Base-by-base conservation (phyloP, 495 filamentous ascomycete species). In the Penicillium pancosmium region DNA sequence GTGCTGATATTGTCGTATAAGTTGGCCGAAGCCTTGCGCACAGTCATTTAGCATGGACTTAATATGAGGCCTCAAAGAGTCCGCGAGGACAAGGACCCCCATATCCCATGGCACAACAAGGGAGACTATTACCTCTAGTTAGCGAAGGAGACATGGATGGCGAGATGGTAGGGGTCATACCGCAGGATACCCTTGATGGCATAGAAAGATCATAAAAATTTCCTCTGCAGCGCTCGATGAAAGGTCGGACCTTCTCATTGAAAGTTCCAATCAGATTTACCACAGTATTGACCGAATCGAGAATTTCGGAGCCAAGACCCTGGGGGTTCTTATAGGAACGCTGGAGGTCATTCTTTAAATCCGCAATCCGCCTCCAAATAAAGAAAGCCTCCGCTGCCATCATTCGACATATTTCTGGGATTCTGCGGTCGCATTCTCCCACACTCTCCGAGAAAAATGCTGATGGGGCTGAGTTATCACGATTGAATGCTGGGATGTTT, bases 31-130 rank as follows among this genome's bases (percentile, higher is more conserved):
- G 11, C 11, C 4, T 4, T 34, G 12, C 2, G 34, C 2, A 10
- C 13, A 6, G 5, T 27, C 16, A 13, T 4, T 18, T 18, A 50
- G 21, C 2, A 60, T 23, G 9, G 40, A 35, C 11, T 50, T n/a
- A 5, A 35, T 35, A 7, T 57, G 36, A n/a, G 56, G 35, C 15
- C 57, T n/a, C 21, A 65, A 21, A n/a, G 54, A 10, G 5, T 67
- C 61, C 2, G 44, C 55, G 7, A 69, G 36, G 2, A 60, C 47
- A 25, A 70, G 58, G 5, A 65, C 41, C 0, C 65, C 65, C 8
- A 68, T 44, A 33, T 63, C 50, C 68, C 68, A 70, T 15, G 59
- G 57, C 31, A 56, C 55, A 6, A 52, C 27, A 36, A 66, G 55
- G 12, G 65, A 68, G 11, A 62, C 68, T 65, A 6, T n/a, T 36